These are phyloP conservation scores for Pseudogymnoascus sp. DNA, from an alignment of 2,329 filamentous ascomycete genomes.

Conservation along the genomic window DNA sequence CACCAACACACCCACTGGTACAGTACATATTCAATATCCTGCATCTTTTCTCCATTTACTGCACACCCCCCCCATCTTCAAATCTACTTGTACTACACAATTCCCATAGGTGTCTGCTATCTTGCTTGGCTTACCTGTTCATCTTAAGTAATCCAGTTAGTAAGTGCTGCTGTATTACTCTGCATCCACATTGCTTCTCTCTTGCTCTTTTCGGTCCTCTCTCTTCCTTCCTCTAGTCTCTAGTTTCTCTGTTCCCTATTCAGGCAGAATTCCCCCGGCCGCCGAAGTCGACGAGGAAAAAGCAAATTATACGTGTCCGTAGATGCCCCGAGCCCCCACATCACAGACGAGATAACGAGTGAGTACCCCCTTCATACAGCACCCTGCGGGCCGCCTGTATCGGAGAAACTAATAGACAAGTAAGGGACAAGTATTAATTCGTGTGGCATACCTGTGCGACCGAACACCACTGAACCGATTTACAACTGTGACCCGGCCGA, in stretches of 20 bases:
- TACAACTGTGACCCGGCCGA: neutral
- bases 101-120: neutral
- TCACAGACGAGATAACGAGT: neutral
- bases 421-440: neutral
- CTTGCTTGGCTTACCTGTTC: neutral
- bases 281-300: neutral
- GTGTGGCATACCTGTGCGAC: neutral
- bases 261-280: neutral
- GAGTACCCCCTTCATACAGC: neutral
- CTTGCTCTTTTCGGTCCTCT: neutral
- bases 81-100: neutral
- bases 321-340: slow-evolving; percentile 3
- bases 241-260: neutral
- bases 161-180: slow-evolving; percentile 2
- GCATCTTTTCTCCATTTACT: neutral
- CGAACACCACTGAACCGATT: slow-evolving; percentile 2
- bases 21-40: neutral
- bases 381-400: slow-evolving; percentile 4
- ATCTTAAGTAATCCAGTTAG: slow-evolving; percentile 1
- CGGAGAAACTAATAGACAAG: neutral
- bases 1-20: neutral
- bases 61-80: neutral
- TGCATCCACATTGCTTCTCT: neutral
- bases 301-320: slow-evolving; percentile 1
- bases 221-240: neutral